These are phyloP conservation scores for Heterobasidion occidentale DNA, from an alignment of 1,284 basidiomycete species.

Conservation along the genomic window DNA sequence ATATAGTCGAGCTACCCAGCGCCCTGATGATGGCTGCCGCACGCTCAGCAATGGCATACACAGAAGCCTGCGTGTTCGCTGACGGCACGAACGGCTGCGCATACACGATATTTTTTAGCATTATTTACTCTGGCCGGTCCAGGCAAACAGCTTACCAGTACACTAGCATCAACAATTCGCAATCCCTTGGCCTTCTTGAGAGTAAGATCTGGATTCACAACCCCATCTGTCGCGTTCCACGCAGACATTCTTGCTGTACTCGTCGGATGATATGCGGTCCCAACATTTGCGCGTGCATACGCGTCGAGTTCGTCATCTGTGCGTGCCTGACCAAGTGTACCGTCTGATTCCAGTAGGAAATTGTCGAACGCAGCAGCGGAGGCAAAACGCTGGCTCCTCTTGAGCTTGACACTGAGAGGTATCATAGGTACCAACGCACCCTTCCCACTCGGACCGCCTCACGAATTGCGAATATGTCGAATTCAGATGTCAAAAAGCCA, in stretches of 20 bases:
- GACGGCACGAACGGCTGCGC: conserved; percentile 19
- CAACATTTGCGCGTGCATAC: conserved; percentile 5
- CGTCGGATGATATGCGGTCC: background rate
- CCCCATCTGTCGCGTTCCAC: background rate
- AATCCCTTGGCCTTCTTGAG: background rate
- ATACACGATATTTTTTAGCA: background rate
- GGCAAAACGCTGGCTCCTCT: background rate
- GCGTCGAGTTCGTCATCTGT: conserved; percentile 15
- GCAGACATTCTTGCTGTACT: background rate
- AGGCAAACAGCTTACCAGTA: background rate
- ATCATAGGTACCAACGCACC: background rate
- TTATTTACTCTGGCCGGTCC: too few species aligned
- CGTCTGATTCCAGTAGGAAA: conserved; percentile 2
- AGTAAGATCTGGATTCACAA: background rate
- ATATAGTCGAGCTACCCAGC: too few species aligned
- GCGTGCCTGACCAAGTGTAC: conserved; percentile 4
- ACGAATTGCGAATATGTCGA: conserved; percentile 1
- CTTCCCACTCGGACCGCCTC: background rate
- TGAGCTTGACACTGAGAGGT: background rate
- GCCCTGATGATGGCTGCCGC: conserved; percentile 16
- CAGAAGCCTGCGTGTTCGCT: conserved; percentile 17
- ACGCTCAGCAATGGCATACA: conserved; percentile 19
- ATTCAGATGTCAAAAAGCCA: background rate
- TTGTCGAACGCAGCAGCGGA: background rate
- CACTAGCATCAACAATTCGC: background rate